Conservation (phyloP, 139 green algal species). For the Gonium pectorale region DNA sequence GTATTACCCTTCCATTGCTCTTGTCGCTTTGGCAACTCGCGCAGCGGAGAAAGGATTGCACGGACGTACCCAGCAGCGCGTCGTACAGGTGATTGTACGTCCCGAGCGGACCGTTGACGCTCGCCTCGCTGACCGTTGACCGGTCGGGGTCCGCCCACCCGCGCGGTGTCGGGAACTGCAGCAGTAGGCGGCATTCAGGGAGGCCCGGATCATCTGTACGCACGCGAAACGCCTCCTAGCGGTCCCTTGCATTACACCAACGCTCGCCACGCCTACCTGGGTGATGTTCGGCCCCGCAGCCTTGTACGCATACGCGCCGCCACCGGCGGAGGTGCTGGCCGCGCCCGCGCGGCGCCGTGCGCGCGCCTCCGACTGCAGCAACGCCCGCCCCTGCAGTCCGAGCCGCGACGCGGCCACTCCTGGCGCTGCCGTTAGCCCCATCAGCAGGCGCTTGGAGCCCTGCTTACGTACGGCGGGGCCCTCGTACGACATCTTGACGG, state of each 20-base stretch:
- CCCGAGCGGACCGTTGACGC: constrained; percentile 59
- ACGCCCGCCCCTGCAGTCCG: neutral
- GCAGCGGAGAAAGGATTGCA: no score
- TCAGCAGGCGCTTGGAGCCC: neutral
- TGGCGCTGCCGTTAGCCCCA: neutral
- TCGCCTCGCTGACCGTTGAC: neutral
- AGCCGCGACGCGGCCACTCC: neutral
- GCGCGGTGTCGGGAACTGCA: constrained; percentile 36
- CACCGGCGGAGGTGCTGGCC: no score
- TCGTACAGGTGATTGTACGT: constrained; percentile 93
- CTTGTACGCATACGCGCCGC: no score
- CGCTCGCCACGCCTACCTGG: neutral
- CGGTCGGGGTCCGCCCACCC: constrained; percentile 64
- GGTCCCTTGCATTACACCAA: no score
- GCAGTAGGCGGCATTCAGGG: no score
- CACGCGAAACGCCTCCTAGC: no score
- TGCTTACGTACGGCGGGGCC: constrained; percentile 29
- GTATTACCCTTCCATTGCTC: no score
- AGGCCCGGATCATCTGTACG: no score
- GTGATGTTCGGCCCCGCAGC: constrained; percentile 1
- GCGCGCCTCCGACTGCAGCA: neutral
- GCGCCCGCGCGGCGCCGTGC: neutral
- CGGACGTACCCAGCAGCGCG: constrained; percentile 66
- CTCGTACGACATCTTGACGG: constrained; percentile 36
- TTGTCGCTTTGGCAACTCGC: no score